Base-by-base conservation (phyloP, 768 basidiomycete species). In the Pleurotus sapidus region DNA sequence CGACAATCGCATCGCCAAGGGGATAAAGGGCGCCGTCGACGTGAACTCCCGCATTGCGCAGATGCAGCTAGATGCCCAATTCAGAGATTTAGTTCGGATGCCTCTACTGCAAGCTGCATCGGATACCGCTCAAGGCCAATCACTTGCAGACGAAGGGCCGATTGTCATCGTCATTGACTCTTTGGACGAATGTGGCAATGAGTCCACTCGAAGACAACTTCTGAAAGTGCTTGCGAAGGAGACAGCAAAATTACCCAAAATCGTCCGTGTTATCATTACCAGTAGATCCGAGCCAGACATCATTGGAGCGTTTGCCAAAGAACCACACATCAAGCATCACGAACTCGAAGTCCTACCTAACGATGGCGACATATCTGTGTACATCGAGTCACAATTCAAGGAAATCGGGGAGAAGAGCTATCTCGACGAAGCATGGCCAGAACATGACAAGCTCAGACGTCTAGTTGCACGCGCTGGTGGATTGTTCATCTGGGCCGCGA, bases 401-500 rank as follows among this genome's bases (percentile, higher is more conserved):
- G 58, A 59, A 5, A 48, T 59, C n/a, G 24, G 39, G 3, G 38
- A 46, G 14, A 20, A 11, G 8, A 27, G 38, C 8, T 51, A 49
- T 4, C 30, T 46, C 15, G 43, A 23, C 17, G 38, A 56, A 12
- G 51, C 40, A 2, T 67, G 65, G 65, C 65, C 65, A 2, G 65
- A 61, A 4, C 39, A 54, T 1, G 9, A 38, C 3, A 46, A 15
- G 4, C 63, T 64, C 8, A 8, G 46, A 3, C 34, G 11, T 4
- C 40, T 68, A 17, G 56, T 56, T 4, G 15, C 15, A 8, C 42
- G 24, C 6, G 53, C 65, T 3, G 51, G 47, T 15, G 66, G 66
- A 0, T 55, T 68, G 0, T 67, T 68, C 51, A 63, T 65, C n/a
- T 68, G 67, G 67, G 64, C 64, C 14, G 49, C 60, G 4, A 64